Conservation (phyloP, 768 basidiomycete genomes). For the Boletus rubropictus region DNA sequence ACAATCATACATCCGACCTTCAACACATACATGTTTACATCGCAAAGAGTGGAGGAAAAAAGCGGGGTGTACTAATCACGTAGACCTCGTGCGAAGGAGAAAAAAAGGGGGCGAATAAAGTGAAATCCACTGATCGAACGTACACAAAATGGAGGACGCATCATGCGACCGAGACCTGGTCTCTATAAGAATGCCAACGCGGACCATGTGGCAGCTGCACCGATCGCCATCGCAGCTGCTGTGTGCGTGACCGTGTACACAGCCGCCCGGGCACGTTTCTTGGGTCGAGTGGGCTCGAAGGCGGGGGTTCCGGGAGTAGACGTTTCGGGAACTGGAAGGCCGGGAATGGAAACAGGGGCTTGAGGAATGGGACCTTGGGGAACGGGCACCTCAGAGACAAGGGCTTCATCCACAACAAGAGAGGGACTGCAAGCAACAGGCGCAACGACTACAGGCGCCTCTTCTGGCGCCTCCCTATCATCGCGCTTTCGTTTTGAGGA, state of each 20-base stretch:
- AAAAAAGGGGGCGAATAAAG: neutral
- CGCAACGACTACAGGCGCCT: neutral
- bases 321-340: neutral
- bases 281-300: constrained; percentile 21
- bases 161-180: neutral
- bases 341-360: neutral
- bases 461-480: constrained; percentile 33
- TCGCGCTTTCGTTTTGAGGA: constrained; percentile 62
- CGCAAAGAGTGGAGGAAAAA: neutral
- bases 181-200: constrained; percentile 59
- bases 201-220: constrained; percentile 69
- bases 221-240: constrained; percentile 56
- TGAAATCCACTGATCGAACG: neutral
- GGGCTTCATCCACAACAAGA: neutral
- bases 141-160: neutral
- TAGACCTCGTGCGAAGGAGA: neutral
- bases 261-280: constrained; percentile 43
- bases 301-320: neutral
- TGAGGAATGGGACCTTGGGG: constrained; percentile 5
- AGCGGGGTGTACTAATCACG: neutral
- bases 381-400: neutral
- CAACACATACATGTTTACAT: constrained; percentile 1
- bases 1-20: constrained; percentile 3
- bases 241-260: constrained; percentile 46
- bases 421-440: neutral